Percentiles rank a stretch among this genome's conserved stretches.
These are phyloP conservation scores for Polyporus tsugae DNA, from an alignment of 1,284 basidiomycete species.

Conservation along the genomic window DNA sequence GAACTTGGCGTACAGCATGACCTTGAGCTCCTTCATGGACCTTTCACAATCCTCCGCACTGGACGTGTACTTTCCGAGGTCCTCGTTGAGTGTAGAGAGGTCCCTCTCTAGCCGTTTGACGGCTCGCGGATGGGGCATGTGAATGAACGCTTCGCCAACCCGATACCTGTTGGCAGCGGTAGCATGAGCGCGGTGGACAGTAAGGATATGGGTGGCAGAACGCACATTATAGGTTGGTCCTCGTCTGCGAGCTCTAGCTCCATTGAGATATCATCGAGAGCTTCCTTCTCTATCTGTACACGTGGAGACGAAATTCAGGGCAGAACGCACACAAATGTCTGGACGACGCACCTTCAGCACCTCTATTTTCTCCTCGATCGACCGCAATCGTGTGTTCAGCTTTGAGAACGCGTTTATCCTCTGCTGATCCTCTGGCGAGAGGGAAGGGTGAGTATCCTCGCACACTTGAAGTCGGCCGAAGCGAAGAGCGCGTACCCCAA, in stretches of 20 bases:
- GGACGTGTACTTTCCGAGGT: slow-evolving; percentile 63
- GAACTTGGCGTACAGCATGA: slow-evolving; percentile 90
- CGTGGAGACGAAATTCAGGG: background rate
- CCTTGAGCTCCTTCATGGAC: slow-evolving; percentile 92
- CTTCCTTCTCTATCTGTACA: slow-evolving; percentile 88
- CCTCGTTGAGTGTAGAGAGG: slow-evolving; percentile 63
- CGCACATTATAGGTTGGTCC: slow-evolving; percentile 79
- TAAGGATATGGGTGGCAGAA: slow-evolving; percentile 10
- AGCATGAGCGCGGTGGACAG: slow-evolving; percentile 6
- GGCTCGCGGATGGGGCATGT: slow-evolving; percentile 77
- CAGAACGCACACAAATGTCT: background rate
- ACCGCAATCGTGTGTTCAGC: slow-evolving; percentile 81
- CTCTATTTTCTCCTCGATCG: slow-evolving; percentile 78
- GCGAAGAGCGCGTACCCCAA: slow-evolving; percentile 71
- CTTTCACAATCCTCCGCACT: slow-evolving; percentile 79
- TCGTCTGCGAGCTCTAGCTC: slow-evolving; percentile 93
- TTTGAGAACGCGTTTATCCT: slow-evolving; percentile 94
- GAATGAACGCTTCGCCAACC: slow-evolving; percentile 90
- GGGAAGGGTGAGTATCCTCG: background rate
- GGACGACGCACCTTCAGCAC: slow-evolving; percentile 65
- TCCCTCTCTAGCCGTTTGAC: slow-evolving; percentile 81
- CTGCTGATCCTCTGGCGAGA: slow-evolving; percentile 85
- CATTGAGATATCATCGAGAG: slow-evolving; percentile 86
- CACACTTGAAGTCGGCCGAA: background rate
- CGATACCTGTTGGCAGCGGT: slow-evolving; percentile 72